Conservation (phyloP, 2,329 filamentous ascomycete genomes). For the Aureobasidium pullulans region DNA sequence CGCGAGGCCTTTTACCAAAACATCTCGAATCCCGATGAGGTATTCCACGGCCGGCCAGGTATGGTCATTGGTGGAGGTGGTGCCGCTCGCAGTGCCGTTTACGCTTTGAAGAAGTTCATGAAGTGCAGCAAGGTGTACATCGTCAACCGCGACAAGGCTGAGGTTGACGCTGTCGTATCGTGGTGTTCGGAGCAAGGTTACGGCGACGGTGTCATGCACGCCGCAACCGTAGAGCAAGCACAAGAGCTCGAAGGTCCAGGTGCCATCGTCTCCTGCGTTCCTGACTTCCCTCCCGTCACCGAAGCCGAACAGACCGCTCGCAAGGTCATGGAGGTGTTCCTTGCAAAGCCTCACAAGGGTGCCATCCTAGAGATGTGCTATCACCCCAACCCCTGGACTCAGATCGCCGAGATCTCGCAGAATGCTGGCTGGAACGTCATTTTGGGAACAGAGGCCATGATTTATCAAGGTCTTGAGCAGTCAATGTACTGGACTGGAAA, state of each 20-base stretch:
- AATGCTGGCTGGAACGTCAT: constrained; percentile 64
- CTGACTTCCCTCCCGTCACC: constrained; percentile 58
- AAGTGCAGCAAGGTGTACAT: constrained; percentile 63
- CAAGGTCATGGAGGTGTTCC: constrained; percentile 45
- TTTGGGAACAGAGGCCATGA: constrained; percentile 67
- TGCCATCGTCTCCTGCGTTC: constrained; percentile 65
- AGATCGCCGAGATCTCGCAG: constrained; percentile 55
- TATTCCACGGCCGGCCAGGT: constrained; percentile 55
- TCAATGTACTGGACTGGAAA: constrained; percentile 56
- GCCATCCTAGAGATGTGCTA: constrained; percentile 79
- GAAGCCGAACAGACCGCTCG: constrained; percentile 54
- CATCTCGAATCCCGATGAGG: constrained; percentile 32
- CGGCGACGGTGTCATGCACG: constrained; percentile 53
- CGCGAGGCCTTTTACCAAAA: constrained; percentile 58
- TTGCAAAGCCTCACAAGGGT: constrained; percentile 45
- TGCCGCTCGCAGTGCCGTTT: constrained; percentile 69
- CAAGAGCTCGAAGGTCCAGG: constrained; percentile 50
- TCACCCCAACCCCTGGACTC: constrained; percentile 63
- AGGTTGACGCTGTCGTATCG: constrained; percentile 59
- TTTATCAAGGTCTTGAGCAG: constrained; percentile 68
- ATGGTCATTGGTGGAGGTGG: constrained; percentile 73
- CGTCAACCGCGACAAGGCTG: constrained; percentile 62
- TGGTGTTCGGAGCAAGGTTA: constrained; percentile 57
- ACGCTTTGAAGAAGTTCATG: constrained; percentile 54
- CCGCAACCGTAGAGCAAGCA: constrained; percentile 56